phyloP scores from a whole-genome alignment of 805 yeast species.

The Gaillardinia entomophila region DNA sequence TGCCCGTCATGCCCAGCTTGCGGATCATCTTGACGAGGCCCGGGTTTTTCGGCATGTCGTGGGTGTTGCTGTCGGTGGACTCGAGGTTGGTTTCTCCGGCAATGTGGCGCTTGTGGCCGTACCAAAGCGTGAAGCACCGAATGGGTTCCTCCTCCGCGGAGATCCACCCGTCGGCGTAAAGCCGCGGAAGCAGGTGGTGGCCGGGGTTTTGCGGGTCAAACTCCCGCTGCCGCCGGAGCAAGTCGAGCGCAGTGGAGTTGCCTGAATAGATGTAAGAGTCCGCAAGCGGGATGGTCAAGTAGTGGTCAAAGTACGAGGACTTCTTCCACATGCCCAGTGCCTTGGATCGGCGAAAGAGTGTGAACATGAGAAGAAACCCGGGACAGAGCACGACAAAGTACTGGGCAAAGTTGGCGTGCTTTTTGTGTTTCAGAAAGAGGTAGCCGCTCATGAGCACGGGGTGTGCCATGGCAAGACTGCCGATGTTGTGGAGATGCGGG shows the following conservation, averaged over 20 bases:
- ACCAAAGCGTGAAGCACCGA: conserved; percentile 82
- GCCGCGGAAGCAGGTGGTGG: conserved; percentile 56
- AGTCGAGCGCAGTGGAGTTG: conserved; percentile 48
- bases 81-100: conserved; percentile 6
- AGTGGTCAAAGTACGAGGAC: conserved; percentile 44
- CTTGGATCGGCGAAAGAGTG: conserved; percentile 42
- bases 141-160: conserved; percentile 72
- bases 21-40: conserved; percentile 41
- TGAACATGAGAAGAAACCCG: conserved; percentile 58
- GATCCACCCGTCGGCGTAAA: conserved; percentile 79
- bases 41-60: conserved; percentile 29
- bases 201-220: conserved; percentile 49
- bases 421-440: conserved; percentile 63
- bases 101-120: conserved; percentile 55
- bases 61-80: conserved; percentile 1
- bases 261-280: conserved; percentile 79
- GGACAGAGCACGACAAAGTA: conserved; percentile 64
- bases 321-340: conserved; percentile 42
- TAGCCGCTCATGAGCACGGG: conserved; percentile 60
- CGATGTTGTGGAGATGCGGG: conserved; percentile 47
- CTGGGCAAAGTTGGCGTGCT: conserved; percentile 60
- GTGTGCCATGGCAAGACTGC: conserved; percentile 53
- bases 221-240: conserved; percentile 42
- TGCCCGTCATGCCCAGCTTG: conserved; percentile 62
- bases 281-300: conserved; percentile 54